Conservation (phyloP, 257 asterid genomes). For the Salvia rosmarinus region DNA sequence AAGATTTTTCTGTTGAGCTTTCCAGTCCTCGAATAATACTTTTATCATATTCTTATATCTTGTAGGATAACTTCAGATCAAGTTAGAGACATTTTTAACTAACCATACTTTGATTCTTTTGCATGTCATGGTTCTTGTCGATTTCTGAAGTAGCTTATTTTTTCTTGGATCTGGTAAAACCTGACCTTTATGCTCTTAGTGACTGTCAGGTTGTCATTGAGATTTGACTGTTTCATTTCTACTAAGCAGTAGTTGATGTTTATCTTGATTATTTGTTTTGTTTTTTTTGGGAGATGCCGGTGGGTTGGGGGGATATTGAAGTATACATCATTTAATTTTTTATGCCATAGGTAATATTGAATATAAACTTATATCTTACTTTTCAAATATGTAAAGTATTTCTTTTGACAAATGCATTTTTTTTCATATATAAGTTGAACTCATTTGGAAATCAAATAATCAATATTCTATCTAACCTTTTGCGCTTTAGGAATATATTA, state of each 20-base stretch:
- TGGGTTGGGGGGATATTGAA: not conserved
- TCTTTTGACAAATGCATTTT: not conserved
- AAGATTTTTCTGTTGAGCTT: not conserved
- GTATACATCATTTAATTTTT: not conserved
- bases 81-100: not conserved
- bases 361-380: not conserved
- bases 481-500: not conserved
- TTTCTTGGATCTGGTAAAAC: slow-evolving; percentile 3
- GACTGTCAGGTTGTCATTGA: not conserved
- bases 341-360: not conserved
- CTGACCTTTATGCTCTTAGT: slow-evolving; percentile 17
- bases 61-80: not conserved
- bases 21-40: not conserved
- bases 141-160: slow-evolving; percentile 9
- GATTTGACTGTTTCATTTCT: too few species aligned
- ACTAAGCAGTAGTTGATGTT: too few species aligned
- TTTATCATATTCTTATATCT: not conserved
- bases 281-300: too few species aligned
- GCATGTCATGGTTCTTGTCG: not conserved
- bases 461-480: not conserved
- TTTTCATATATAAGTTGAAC: not conserved
- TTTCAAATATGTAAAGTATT: not conserved
- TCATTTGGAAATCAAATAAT: not conserved
- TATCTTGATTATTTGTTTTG: not conserved
- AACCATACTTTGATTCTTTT: too few species aligned